Base-by-base conservation (phyloP, 2,329 filamentous ascomycete species). In the Monilinia fructigena region DNA sequence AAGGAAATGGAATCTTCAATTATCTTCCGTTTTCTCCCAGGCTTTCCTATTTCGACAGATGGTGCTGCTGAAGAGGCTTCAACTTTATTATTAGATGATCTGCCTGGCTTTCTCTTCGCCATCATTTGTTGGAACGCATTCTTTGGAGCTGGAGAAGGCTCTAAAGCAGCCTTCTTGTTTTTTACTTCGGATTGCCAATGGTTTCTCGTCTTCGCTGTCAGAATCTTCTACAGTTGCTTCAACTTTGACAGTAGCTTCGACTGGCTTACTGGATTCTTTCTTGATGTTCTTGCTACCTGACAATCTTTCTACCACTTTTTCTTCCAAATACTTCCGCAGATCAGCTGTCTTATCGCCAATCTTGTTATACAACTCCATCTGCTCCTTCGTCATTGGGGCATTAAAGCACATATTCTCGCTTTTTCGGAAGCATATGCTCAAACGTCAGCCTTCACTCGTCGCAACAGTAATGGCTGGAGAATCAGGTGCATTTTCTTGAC, bases 381-480 rank as follows among this genome's bases (percentile, higher is more conserved):
- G 95, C 71, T 95, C 92, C 31, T 88, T 85, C 0, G 93, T 97
- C 79, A 99, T 87, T 0, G 95, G 95, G 0, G 95, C 95, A 73
- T 95, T 95, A 98, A 0, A 99, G 80, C 3, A 99, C 91, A 71
- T 99, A 99, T 77, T 99, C 95, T 38, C 95, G 86, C 80, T 99
- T 99, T 78, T 94, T 96, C 0, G 95, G 95, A n/a, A 99, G 82
- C 58, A 92, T 86, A 2, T 89, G 89, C 65, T 96, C 94, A 0
- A 0, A 99, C 95, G 74, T 99, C 95, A 0, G 92, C 90, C 78
- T 99, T 99, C 69, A 99, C 85, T 23, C 95, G 85, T 1, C 95
- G 86, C 0, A 99, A 82, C 1, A 99, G 81, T 72, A 99, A 89
- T 0, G 95, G 95, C 72, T 98, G 97, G 0, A 99, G 79, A 31